Base-by-base conservation (phyloP, 2,329 filamentous ascomycete species). In the Colletotrichum liriopes region DNA sequence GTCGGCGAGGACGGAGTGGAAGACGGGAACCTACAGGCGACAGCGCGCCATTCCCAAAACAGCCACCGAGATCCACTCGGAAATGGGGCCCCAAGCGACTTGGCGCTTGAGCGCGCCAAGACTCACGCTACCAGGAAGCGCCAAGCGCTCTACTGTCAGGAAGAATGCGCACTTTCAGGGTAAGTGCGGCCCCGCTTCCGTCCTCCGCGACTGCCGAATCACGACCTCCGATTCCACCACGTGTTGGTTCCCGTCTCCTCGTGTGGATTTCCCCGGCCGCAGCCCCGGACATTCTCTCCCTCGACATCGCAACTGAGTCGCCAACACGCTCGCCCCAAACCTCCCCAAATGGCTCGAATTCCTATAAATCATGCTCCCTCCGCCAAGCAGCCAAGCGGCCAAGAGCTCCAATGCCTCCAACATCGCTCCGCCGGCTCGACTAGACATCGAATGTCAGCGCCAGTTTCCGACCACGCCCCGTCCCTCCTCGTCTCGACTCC, bases 371-470 rank as follows among this genome's bases (percentile, higher is more conserved):
- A 18, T 51, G 52, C 59, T 60, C 45, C 47, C 54, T 61, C 47
- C 66, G 70, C 70, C 70, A 72, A 72, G 70, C 59, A 47, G 70
- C 70, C 70, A 72, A 72, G 70, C 59, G 14, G 70, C 70, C 60
- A 72, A 72, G 70, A 51, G n/a, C 37, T 35, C 52, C 20, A 37
- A 35, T 39, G 51, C 43, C 35, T 69, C 54, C 32, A n/a, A 35
- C 32, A 54, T 39, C 52, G 70, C 39, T 49, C 59, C 52, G 59
- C 59, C 29, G 32, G 32, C 39, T 59, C 59, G 45, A 43, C 65
- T 55, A 23, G 14, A 18, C 54, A 43, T 70, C 65, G 52, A 70
- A 72, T 70, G 54, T 70, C 66, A 60, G 51, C 35, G 26, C 37
- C 52, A 5, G 47, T 41, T 12, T 69, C 14, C 54, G 37, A 6